A percentile compares a stretch with the other conserved stretches of the same genome.
Evolutionary conservation across 306 rosid species (phyloP).

Genomic region (Malus domestica): ASM211411v1 NC_041803.1:27062501-27063000

Average conservation of each 20-base stretch:
- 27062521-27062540: background rate
- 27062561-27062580: background rate
- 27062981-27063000: background rate
- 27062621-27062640: conserved; percentile 15
- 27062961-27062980: background rate
- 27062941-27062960: background rate
- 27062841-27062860: background rate
- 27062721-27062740: background rate
- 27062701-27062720: background rate
- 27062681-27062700: conserved; percentile 10
- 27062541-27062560: conserved; percentile 4
- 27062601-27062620: background rate
- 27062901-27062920: background rate
- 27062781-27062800: background rate
- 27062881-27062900: background rate
- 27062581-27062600: background rate
- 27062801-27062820: background rate
- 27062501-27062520: background rate
- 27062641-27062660: background rate
- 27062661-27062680: background rate
- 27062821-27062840: background rate
- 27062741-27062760: background rate
- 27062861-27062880: background rate
- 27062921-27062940: background rate
- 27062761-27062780: background rate